Evolutionary conservation across 306 rosid genomes (phyloP), one percentile per base, ranked within the genome.

Genomic region (Fragaria vesca): DNA sequence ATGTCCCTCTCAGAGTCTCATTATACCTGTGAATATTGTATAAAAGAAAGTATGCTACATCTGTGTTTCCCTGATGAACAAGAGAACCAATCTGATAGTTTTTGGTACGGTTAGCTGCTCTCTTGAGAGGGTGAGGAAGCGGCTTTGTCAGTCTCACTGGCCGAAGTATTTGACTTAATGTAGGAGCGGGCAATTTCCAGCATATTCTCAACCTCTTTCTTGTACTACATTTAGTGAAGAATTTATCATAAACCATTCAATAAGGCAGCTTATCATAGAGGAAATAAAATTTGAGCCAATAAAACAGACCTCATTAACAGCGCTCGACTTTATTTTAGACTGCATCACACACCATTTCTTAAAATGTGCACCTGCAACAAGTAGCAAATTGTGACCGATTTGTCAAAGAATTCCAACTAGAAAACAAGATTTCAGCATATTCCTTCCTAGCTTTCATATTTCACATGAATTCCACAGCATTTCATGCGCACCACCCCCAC

Each of bases 271-370:
- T 71, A 76, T 2, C 46, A 66, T 20, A 60, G 68, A 87, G 57
- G 60, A 5, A 40, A 26, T 50, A 66, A 26, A 10, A 58, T 7
- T 15, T 63, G 43, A 32, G 43, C 36, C 48, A 8, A 72, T 43
- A 54, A 66, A 60, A 83, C 97, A 73, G 80, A 95, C 98, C 98
- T 95, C 98, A 63, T 85, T 90, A 81, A 92, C 72, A 24, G 98
- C 96, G 78, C 97, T 95, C 18, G 98, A 73, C 85, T 86, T 95
- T 80, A 95, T 95, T 86, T 92, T 95, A 75, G 97, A 87, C 81
- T 92, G 97, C 98, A 95, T 92, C 78, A 89, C 85, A 87, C 97
- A 95, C 97, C 97, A 95, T 87, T 92, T 95, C 93, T 95, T 95
- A 74, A 95, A 95, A 88, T 95, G 97, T 48, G 91, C 98, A 80